A percentile compares a stretch with the other conserved stretches of the same genome.
These are phyloP conservation scores for Avena insularis DNA, from an alignment of 176 grass and related monocot species.

Conservation along the genomic window DNA sequence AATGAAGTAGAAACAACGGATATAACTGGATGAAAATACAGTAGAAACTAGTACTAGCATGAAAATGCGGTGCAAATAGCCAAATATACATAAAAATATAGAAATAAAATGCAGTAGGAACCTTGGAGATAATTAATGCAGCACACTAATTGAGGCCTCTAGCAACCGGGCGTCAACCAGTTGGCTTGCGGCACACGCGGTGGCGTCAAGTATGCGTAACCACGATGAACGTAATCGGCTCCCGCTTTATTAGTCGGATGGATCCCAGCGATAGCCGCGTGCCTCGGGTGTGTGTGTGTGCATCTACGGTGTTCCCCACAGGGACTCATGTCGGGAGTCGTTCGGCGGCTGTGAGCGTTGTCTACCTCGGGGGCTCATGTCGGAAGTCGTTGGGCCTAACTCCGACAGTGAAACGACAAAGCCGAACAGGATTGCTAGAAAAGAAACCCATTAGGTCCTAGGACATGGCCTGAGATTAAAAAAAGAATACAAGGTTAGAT, in stretches of 20 bases:
- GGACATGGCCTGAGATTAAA: no score
- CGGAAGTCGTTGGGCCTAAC: not conserved
- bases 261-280: not conserved
- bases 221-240: no score
- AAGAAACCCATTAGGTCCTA: not conserved
- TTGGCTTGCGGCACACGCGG: not conserved
- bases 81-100: not conserved
- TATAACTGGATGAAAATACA: not conserved
- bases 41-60: not conserved
- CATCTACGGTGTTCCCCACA: no score
- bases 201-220: not conserved
- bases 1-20: not conserved
- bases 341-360: no score
- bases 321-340: not conserved
- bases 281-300: not conserved
- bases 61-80: not conserved
- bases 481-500: no score
- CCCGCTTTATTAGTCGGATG: no score
- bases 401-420: not conserved
- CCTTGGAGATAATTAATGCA: not conserved
- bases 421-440: not conserved
- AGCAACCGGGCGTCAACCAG: not conserved
- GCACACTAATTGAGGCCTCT: not conserved
- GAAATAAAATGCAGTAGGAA: not conserved
- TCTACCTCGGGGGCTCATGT: no score